A percentile compares a stretch with the other conserved stretches of the same genome.
Conservation (phyloP, 768 basidiomycete genomes). For the Suillus subaureus region DNA sequence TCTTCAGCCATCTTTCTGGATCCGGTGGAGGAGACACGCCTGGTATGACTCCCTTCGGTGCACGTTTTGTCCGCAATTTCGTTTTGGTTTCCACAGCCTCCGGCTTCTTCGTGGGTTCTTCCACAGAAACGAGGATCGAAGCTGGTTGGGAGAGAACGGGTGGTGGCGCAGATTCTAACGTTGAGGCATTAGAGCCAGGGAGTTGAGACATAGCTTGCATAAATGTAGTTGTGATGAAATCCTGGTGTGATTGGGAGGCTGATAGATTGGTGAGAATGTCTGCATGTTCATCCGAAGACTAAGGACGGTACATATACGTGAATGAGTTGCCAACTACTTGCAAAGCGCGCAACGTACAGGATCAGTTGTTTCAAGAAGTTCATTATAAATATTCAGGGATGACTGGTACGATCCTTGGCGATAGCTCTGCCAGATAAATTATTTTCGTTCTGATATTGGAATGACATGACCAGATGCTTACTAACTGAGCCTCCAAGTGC, state of each 20-base stretch:
- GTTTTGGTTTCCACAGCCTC: slow-evolving; percentile 40
- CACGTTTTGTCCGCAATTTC: slow-evolving; percentile 63
- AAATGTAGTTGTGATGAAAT: slow-evolving; percentile 78
- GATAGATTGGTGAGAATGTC: slow-evolving; percentile 86
- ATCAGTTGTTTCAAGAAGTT: slow-evolving; percentile 77
- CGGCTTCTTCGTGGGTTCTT: slow-evolving; percentile 36
- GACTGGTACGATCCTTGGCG: slow-evolving; percentile 73
- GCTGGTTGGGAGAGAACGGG: slow-evolving; percentile 44
- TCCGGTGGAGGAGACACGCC: slow-evolving; percentile 84
- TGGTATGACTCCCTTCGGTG: slow-evolving; percentile 74
- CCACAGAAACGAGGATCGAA: slow-evolving; percentile 26
- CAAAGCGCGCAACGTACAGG: slow-evolving; percentile 52
- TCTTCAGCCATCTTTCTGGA: slow-evolving; percentile 89
- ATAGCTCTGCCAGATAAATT: slow-evolving; percentile 57
- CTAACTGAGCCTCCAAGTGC: slow-evolving; percentile 89
- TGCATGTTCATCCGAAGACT: slow-evolving; percentile 87
- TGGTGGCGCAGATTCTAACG: slow-evolving; percentile 65
- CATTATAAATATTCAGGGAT: slow-evolving; percentile 78
- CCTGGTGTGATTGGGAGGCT: slow-evolving; percentile 79
- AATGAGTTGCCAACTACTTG: neutral
- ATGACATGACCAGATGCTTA: slow-evolving; percentile 40
- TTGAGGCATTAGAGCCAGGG: slow-evolving; percentile 49
- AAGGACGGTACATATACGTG: slow-evolving; percentile 12
- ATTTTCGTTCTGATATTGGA: slow-evolving; percentile 21
- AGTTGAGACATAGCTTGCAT: slow-evolving; percentile 63